Base-by-base conservation (phyloP, 1,284 basidiomycete species). In the Ustilago loliicola region DNA sequence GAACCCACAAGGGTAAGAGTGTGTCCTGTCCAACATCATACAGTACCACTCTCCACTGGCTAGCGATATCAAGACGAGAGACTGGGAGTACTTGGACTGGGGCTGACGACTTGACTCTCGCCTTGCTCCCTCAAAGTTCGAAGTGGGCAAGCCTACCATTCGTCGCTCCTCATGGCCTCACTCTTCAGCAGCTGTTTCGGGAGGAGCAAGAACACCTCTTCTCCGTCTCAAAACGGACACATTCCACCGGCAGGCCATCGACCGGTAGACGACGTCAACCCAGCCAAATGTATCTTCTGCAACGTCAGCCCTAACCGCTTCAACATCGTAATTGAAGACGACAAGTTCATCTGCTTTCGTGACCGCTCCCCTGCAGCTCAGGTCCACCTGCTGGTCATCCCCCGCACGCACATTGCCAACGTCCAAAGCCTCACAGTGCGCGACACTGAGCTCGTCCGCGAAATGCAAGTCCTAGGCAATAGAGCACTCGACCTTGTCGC, bases 301-400 rank as follows among this genome's bases (percentile, higher is more conserved):
- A 79, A 88, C 74, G 89, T 90, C 15, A 88, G 89, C 3, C 66
- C 72, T 27, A 88, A 89, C 58, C 90, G 88, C 1, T 93, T 93
- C 82, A 86, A 89, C 47, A 86, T 93, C 25, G 85, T 91, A 0
- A 90, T 89, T 76, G 90, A 92, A 91, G 89, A 91, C 78, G 88
- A 90, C 1, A 74, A 86, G 2, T 90, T 90, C 72, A 87, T 92
- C 15, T 92, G 90, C 17, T 93, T 93, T 80, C 85, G 86, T 48
- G 92, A 93, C 85, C 88, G 89, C 32, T 89, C 88, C 42, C 92
- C 92, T 7, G 89, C 91, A 2, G 89, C 91, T 23, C 78, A 85
- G 47, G 87, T 90, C 48, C 93, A 93, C 84, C 86, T 92, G 21
- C 89, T 91, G 52, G 88, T 93, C 23, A 89, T 92, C 50, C 92